Conservation (phyloP, 768 basidiomycete genomes). For the Hortiboletus flavorubellus region DNA sequence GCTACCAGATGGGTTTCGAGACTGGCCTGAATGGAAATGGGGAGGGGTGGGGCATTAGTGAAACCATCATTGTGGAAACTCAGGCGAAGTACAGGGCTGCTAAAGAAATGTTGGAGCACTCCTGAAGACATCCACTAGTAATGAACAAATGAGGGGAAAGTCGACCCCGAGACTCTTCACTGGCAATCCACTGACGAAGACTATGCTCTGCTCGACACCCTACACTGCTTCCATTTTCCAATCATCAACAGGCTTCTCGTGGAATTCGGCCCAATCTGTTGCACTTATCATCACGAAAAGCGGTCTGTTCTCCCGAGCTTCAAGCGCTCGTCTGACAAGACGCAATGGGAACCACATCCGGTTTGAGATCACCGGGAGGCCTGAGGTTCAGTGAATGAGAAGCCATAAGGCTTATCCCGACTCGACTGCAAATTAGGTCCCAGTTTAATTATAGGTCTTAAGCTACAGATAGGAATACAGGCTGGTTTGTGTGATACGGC, state of each 20-base stretch:
- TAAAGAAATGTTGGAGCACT: conserved; percentile 50
- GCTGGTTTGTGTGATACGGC: no score
- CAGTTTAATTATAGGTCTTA: no score
- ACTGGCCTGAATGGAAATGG: conserved; percentile 63
- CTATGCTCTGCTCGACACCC: conserved; percentile 75
- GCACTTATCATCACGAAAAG: conserved; percentile 72
- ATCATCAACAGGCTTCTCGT: conserved; percentile 50
- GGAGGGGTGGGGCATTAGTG: conserved; percentile 76
- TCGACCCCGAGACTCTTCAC: conserved; percentile 59
- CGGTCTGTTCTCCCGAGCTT: conserved; percentile 59
- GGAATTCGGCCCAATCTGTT: conserved; percentile 59
- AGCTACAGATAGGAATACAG: no score
- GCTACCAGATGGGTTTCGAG: conserved; percentile 79
- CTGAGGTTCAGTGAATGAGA: no score
- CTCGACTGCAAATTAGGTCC: no score
- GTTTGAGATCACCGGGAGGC: conserved; percentile 54
- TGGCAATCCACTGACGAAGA: conserved; percentile 50
- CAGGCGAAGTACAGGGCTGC: conserved; percentile 78
- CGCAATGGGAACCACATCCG: conserved; percentile 66
- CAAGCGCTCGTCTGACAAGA: conserved; percentile 49
- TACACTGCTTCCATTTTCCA: conserved; percentile 58
- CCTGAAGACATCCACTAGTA: conserved; percentile 8
- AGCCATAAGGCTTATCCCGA: no score
- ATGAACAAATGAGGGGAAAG: conserved; percentile 30
- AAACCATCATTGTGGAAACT: conserved; percentile 75